Base-by-base conservation (phyloP, 805 yeast genomes). In the Lipomyces lipofer region DNA sequence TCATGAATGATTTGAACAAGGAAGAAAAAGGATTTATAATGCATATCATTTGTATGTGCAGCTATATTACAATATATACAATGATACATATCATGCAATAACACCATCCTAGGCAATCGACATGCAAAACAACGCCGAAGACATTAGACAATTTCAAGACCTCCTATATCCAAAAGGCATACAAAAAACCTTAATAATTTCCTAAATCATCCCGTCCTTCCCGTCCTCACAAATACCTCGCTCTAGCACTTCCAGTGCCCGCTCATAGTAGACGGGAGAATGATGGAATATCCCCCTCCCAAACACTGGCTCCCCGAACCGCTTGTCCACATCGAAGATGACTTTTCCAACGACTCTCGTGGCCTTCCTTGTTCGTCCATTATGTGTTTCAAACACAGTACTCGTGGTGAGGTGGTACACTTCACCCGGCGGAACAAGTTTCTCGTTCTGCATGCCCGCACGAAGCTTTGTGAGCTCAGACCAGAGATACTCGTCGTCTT, bases 391-490 rank as follows among this genome's bases (percentile, higher is more conserved):
- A 35, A 66, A 64, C 13, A 68, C 61, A 2, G 66, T 62, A 33
- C 60, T 61, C n/a, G 69, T 63, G 17, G 64, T 62, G 33, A 69
- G 38, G 39, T 68, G 70, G 47, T 66, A 68, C 9, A 69, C 64
- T n/a, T 63, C 63, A 1, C 72, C 72, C 0, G 72, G 72, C 4
- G 72, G 72, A 1, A 67, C 65, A 10, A 69, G 64, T 52, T 69
- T 69, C 49, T 69, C 71, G 48, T 59, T 59, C 32, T 59, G 59
- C 72, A 69, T 69, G 12, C 54, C 58, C 4, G 56, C 60, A 4
- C 71, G 59, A 10, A 69, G 56, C n/a, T 62, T 62, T 43, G 60
- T 57, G n/a, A 69, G 54, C 30, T 66, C 62, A 6, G 59, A 44
- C 63, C 63, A 62, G 15, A 67, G 56, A 35, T 65, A 66, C 46